phyloP scores from a whole-genome alignment of 2,329 filamentous ascomycete species.

The Cytospora piceae region DNA sequence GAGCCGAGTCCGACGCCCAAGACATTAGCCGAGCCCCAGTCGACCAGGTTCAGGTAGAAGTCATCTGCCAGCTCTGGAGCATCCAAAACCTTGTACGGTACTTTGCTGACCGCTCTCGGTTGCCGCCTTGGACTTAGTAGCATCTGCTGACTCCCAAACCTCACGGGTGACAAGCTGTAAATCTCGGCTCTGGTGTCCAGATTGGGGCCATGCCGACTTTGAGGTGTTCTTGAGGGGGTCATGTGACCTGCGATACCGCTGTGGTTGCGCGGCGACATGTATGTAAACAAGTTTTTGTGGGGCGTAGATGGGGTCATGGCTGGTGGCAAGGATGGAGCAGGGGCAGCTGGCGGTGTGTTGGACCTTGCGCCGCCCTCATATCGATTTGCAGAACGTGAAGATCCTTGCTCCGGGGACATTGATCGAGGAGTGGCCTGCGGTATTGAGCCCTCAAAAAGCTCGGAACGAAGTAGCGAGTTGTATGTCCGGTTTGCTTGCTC shows the following conservation, averaged over 20 bases:
- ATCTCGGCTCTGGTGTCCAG: conserved; percentile 89
- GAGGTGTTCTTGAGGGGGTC: conserved; percentile 86
- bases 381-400: conserved; percentile 57
- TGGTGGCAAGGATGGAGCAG: conserved; percentile 67
- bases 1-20: conserved; percentile 90
- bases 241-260: conserved; percentile 76
- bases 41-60: conserved; percentile 95
- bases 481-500: conserved; percentile 96
- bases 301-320: conserved; percentile 90
- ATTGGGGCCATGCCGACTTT: conserved; percentile 85
- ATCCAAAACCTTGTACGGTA: conserved; percentile 96
- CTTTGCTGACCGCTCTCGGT: conserved; percentile 88
- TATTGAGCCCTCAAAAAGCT: conserved; percentile 89
- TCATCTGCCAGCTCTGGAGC: conserved; percentile 95
- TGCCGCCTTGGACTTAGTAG: conserved; percentile 87
- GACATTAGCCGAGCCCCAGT: conserved; percentile 96
- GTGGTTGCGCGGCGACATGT: conserved; percentile 76
- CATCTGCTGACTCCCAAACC: conserved; percentile 91
- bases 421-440: conserved; percentile 75
- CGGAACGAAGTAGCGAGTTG: conserved; percentile 82
- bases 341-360: conserved; percentile 77
- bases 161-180: conserved; percentile 93
- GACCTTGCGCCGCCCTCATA: conserved; percentile 72
- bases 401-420: conserved; percentile 60
- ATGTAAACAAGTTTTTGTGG: conserved; percentile 96